phyloP scores from a whole-genome alignment of 2,329 filamentous ascomycete genomes.

The Dryadomyces quercus-mongolicae region DNA sequence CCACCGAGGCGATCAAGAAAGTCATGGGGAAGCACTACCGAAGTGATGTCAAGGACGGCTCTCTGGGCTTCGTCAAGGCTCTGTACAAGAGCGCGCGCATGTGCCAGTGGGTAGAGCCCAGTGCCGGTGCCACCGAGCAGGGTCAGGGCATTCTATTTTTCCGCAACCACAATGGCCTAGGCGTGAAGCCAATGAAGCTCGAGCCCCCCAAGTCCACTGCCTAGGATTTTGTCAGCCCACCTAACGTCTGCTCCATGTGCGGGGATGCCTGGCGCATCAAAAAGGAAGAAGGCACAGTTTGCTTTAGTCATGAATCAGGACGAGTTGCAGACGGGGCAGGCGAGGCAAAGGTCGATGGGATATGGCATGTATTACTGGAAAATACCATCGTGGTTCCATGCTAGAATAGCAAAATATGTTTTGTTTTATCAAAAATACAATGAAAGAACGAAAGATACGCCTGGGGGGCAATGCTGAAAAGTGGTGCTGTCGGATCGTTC shows the following conservation, averaged over 20 bases:
- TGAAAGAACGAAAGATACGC: no score
- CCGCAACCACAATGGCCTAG: constrained; percentile 85
- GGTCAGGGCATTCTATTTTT: constrained; percentile 84
- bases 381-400: no score
- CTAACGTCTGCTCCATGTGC: background rate
- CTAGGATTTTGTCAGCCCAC: background rate
- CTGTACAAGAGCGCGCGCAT: constrained; percentile 69
- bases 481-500: no score
- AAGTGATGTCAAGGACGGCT: constrained; percentile 62
- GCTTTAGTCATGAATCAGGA: no score
- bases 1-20: constrained; percentile 38
- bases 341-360: no score
- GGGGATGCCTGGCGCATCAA: background rate
- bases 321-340: no score
- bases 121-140: constrained; percentile 65
- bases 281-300: background rate
- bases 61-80: constrained; percentile 71
- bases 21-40: constrained; percentile 97
- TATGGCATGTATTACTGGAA: no score
- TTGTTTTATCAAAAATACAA: no score
- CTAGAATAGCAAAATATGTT: no score
- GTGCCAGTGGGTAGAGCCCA: constrained; percentile 98
- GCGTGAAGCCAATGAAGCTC: constrained; percentile 33
- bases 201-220: background rate
- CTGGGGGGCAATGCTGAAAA: no score